Conservation (phyloP, 2,329 filamentous ascomycete species). For the Fonsecaea erecta region DNA sequence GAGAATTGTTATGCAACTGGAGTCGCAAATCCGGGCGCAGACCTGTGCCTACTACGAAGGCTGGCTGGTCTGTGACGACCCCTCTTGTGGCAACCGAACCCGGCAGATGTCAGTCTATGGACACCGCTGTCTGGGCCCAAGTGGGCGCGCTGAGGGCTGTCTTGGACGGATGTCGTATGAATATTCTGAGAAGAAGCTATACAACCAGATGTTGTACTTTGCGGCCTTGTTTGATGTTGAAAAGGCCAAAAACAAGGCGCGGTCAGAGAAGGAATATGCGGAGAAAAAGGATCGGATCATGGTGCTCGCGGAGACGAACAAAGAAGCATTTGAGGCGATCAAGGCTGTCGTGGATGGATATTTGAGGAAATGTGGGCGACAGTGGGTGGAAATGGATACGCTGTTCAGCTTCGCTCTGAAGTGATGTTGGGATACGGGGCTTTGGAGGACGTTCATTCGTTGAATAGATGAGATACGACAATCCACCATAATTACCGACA, state of each 20-base stretch:
- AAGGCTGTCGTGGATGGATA: constrained; percentile 80
- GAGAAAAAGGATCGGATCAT: constrained; percentile 69
- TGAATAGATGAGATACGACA: neutral
- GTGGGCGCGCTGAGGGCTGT: constrained; percentile 82
- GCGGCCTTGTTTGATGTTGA: constrained; percentile 87
- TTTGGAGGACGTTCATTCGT: neutral
- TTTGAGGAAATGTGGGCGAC: constrained; percentile 84
- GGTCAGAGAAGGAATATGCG: constrained; percentile 54
- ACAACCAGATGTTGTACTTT: constrained; percentile 93
- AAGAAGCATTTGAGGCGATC: constrained; percentile 74
- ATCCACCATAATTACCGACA: neutral
- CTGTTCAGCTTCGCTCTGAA: constrained; percentile 68
- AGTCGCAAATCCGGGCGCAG: constrained; percentile 77
- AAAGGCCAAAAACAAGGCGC: constrained; percentile 65
- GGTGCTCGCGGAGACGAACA: constrained; percentile 80
- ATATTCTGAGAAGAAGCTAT: constrained; percentile 84
- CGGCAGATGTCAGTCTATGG: constrained; percentile 94
- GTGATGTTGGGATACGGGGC: constrained; percentile 15
- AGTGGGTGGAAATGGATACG: constrained; percentile 92
- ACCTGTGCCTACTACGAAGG: constrained; percentile 88
- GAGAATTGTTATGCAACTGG: constrained; percentile 82
- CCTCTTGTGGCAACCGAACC: constrained; percentile 82
- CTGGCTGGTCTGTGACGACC: constrained; percentile 88
- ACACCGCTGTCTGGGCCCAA: constrained; percentile 83
- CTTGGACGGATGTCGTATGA: constrained; percentile 87